Percentiles rank a stretch among this genome's conserved stretches.
Evolutionary conservation across 2,329 filamentous ascomycete species (phyloP).

Genomic region (Davidsoniella virescens): DNA sequence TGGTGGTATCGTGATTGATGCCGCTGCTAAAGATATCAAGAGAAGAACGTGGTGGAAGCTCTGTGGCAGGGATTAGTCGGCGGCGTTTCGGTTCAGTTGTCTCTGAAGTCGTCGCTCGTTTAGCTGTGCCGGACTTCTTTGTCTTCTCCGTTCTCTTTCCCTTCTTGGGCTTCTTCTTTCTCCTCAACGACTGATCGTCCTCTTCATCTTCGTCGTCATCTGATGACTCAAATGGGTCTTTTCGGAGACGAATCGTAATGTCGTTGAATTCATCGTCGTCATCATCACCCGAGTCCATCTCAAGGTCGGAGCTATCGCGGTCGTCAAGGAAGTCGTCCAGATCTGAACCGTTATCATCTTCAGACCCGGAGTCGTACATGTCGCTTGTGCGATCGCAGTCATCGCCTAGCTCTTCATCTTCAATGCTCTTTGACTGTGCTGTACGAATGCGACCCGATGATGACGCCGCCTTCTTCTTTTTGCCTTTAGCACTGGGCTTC

Average conservation of each 20-base stretch:
- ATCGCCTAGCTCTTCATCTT: conserved; percentile 9
- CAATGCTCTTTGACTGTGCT: conserved; percentile 2
- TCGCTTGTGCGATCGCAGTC: conserved; percentile 12
- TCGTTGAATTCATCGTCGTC: conserved; percentile 4
- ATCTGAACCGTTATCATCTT: conserved; percentile 13
- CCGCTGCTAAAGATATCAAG: not conserved
- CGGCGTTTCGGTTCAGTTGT: not conserved
- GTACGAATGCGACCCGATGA: not conserved
- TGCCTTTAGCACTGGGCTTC: not conserved
- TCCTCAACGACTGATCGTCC: not conserved
- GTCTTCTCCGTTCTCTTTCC: not conserved
- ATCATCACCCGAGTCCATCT: not conserved
- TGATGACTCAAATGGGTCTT: not conserved
- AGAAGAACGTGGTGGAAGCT: not conserved
- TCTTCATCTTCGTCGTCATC: conserved; percentile 2
- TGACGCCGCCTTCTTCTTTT: not conserved
- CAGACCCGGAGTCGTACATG: conserved; percentile 11
- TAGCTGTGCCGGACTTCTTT: not conserved
- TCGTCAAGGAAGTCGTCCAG: conserved; percentile 11
- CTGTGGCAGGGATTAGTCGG: not conserved
- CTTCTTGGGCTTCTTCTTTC: not conserved
- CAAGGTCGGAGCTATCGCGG: conserved; percentile 6
- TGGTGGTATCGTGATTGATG: too few relatives aligned
- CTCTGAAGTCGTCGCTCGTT: not conserved
- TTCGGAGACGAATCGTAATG: not conserved